Base-by-base conservation (phyloP, 2,329 filamentous ascomycete genomes). In the Pseudogymnoascus destructans region DNA sequence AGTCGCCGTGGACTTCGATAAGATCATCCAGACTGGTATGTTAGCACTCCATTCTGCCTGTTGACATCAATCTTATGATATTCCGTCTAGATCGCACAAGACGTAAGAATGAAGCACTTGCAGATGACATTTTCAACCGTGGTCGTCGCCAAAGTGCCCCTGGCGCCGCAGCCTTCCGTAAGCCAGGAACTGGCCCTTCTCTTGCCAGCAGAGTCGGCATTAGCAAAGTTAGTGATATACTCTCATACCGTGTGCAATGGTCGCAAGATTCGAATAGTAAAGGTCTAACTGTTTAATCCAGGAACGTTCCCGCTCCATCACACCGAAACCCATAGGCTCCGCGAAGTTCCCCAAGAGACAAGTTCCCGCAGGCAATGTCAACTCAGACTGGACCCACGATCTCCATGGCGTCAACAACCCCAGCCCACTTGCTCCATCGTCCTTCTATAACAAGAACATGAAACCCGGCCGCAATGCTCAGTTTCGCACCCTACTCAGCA, bases 171-270 rank as follows among this genome's bases (percentile, higher is more conserved):
- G 77, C 71, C 60, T 21, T 36, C n/a, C 68, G 74, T 59, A 80
- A 74, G 66, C 69, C 72, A 61, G 68, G 69, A 59, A 66, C 69
- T 56, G 74, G 77, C 57, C 66, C 82, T 66, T 81, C 81, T 2
- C 78, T 90, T 56, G 81, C 86, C 58, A 87, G 84, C 71, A 80
- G 86, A 69, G 82, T 86, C 60, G 86, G 87, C 36, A 77, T 90
- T 55, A 82, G 80, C 66, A 90, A 90, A 80, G 83, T 83, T 75
- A 59, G 66, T 46, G 25, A 32, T 52, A 30, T 17, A 52, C 6
- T 17, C 11, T 10, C 1, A 10, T 52, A 3, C 25, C 19, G 15
- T 52, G 1, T 2, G 25, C 46, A 13, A 15, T 52, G 2, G 9
- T 13, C 25, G 46, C 25, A 30, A 8, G 3, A 17, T 21, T 3